Percentiles rank a stretch among this genome's conserved stretches.
Evolutionary conservation across 1,139 yeast genomes (phyloP).

Genomic region (Yamadazyma songkhlaensis): DNA sequence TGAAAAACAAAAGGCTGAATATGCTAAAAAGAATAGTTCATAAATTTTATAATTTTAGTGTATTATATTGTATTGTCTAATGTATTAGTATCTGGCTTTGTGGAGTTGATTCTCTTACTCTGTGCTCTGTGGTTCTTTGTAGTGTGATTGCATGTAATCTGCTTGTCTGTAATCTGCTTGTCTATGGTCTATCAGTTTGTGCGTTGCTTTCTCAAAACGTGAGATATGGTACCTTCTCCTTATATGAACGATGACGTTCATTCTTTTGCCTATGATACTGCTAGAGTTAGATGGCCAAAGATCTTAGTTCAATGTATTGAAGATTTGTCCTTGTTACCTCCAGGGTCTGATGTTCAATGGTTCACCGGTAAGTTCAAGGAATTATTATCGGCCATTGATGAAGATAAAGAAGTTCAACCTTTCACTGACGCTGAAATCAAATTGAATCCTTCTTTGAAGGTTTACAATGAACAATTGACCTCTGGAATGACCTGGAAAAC

Average conservation of each 20-base stretch:
- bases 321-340: conserved; percentile 39
- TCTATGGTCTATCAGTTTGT: too few species aligned
- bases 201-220: not conserved
- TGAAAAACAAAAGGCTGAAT: conserved; percentile 92
- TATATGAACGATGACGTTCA: conserved; percentile 63
- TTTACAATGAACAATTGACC: conserved; percentile 43
- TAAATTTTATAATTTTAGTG: conserved; percentile 1
- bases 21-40: conserved; percentile 49
- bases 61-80: conserved; percentile 1
- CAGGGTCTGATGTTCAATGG: not conserved
- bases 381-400: conserved; percentile 35
- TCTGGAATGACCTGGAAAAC: conserved; percentile 61
- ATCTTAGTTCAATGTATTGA: conserved; percentile 66
- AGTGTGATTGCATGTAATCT: too few species aligned
- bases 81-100: not conserved
- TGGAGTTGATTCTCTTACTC: too few species aligned
- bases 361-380: conserved; percentile 24
- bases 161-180: too few species aligned
- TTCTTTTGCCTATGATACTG: conserved; percentile 83
- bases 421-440: conserved; percentile 43
- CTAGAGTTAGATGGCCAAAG: conserved; percentile 82
- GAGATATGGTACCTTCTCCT: conserved; percentile 33
- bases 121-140: too few species aligned
- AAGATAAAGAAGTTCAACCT: conserved; percentile 36
- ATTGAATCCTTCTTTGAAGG: conserved; percentile 41